Evolutionary conservation across 192 early-diverging fungal species (phyloP).

Genomic region (Phycomyces blakesleeanus): DNA sequence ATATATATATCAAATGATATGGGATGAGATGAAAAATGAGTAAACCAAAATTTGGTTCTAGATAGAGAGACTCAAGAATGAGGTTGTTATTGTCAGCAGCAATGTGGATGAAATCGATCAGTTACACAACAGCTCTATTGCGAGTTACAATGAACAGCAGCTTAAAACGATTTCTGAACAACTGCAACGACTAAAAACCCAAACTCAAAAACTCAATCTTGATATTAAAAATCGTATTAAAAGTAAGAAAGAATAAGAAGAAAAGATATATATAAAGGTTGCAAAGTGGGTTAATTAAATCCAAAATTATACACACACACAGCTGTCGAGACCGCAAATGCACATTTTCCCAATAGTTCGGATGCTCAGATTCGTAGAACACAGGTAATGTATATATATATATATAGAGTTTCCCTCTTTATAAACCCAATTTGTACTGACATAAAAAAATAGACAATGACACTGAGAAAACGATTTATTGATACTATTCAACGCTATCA

Average conservation of each 20-base stretch:
- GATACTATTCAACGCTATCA: conserved; percentile 71
- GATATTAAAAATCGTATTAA: conserved; percentile 48
- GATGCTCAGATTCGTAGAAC: conserved; percentile 18
- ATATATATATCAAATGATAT: too few relatives aligned
- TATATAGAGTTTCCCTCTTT: too few relatives aligned
- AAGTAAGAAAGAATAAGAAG: conserved; percentile 13
- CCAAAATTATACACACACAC: not conserved
- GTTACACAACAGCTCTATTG: conserved; percentile 9
- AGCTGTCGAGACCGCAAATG: conserved; percentile 13
- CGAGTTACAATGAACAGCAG: conserved; percentile 19
- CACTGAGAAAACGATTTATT: conserved; percentile 54
- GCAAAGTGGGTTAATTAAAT: too few relatives aligned
- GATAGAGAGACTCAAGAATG: conserved; percentile 21
- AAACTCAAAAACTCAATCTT: conserved; percentile 24
- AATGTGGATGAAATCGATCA: conserved; percentile 13
- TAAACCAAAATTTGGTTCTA: not conserved
- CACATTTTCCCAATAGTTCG: conserved; percentile 10
- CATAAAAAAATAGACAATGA: conserved; percentile 2
- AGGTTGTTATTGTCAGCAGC: conserved; percentile 10
- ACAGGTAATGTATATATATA: conserved; percentile 9
- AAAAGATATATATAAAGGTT: not conserved
- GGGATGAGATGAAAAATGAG: not conserved
- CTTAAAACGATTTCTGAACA: conserved; percentile 4
- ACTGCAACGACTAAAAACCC: conserved; percentile 19
- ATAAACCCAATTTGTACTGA: not conserved